Base-by-base conservation (phyloP, 352 stramenopile genomes). In the Globisporangium cylindrosporum region DNA sequence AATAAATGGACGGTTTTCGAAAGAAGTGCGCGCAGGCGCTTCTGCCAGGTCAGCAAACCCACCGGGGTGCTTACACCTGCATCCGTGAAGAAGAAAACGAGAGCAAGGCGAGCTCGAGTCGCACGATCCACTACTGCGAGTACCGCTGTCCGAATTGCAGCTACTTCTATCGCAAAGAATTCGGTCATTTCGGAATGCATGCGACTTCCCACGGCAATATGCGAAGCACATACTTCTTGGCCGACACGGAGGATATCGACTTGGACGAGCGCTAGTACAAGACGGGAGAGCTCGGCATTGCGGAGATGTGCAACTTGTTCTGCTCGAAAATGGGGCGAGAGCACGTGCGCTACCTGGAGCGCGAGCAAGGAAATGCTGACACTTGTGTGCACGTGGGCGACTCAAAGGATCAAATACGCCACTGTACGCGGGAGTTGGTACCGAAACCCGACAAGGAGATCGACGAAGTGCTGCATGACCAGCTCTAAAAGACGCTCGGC, bases 231-330 rank as follows among this genome's bases (percentile, higher is more conserved):
- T 82, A 79, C 58, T 95, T 93, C 59, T 51, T 88, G 4, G 84
- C 81, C 1, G 81, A 92, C 32, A 63, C 73, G 0, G 58, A 79
- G 5, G 75, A 90, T 7, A 85, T 95, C 20, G 84, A 95, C 61
- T 62, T 95, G 25, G 72, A 81, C 9, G 87, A 90, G 58, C 82
- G 84, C 51, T 87, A 93, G 73, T 95, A 93, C 68, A 69, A 74
- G 20, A 72, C 77, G 9, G 87, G 87, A 1, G 87, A 95, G 67
- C 58, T 67, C 5, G 87, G 87, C 7, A 88, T 78, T 1, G 85
- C 87, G 1, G 85, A 95, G 59, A 95, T 95, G 84, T 95, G 87
- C 62, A 91, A 89, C 32, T 65, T 93, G 24, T 93, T 85, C 66
- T 95, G 84, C 68, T 82, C 84, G 15, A 92, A 93, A 65, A 93